Evolutionary conservation across 495 filamentous ascomycete genomes (phyloP).

Genomic region (Ramalina peruviana): DNA sequence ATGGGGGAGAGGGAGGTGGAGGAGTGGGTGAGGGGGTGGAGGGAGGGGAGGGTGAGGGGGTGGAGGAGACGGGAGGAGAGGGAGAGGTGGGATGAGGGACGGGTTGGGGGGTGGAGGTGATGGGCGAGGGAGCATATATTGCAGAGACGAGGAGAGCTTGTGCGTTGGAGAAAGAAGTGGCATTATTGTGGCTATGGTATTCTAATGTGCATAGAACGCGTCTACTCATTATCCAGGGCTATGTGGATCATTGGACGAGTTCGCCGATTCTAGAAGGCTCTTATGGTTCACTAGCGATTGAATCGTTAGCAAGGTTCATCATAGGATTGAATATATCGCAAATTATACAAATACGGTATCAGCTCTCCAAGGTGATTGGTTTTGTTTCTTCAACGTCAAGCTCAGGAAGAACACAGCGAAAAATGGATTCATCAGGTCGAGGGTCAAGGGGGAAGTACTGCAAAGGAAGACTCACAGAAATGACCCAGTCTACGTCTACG

Average conservation of each 20-base stretch:
- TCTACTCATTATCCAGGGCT: too few relatives aligned
- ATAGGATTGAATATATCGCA: too few relatives aligned
- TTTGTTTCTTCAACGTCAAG: conserved; percentile 56
- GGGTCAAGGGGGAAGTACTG: neutral
- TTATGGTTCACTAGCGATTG: too few relatives aligned
- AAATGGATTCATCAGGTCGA: conserved; percentile 55
- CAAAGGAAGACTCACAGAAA: conserved; percentile 16
- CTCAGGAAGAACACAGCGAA: conserved; percentile 76
- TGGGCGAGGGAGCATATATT: neutral
- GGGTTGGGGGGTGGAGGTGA: conserved; percentile 85
- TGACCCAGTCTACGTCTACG: neutral
- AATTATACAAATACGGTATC: conserved; percentile 26
- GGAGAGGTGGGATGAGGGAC: conserved; percentile 86
- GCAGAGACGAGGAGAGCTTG: neutral
- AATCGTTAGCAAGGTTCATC: neutral
- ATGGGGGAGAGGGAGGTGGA: conserved; percentile 38
- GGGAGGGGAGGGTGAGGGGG: conserved; percentile 58
- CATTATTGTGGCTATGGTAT: too few relatives aligned
- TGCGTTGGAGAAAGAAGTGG: neutral
- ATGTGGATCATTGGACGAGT: too few relatives aligned
- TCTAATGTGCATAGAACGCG: too few relatives aligned
- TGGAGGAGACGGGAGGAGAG: conserved; percentile 43
- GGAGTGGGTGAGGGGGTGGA: conserved; percentile 70
- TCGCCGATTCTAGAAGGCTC: too few relatives aligned
- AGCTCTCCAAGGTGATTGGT: conserved; percentile 93